Conservation (phyloP, 169 alveolate genomes). For the Plasmodium fragile region DNA sequence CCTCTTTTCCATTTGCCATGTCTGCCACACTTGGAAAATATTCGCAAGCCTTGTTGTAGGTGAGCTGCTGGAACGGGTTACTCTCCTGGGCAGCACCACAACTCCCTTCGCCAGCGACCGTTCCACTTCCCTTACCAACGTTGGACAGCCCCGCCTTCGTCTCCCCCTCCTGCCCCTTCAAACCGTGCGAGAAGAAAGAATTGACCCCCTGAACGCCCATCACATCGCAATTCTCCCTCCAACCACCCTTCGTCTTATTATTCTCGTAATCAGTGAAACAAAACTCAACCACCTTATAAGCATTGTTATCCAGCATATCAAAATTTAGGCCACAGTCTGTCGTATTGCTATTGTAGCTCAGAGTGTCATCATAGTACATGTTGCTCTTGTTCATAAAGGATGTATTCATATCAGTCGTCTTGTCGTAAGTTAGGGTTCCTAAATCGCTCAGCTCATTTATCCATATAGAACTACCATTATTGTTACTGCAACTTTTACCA, state of each 20-base stretch:
- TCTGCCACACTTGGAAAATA: constrained; percentile 20
- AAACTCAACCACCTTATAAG: constrained; percentile 66
- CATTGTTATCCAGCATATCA: constrained; percentile 55
- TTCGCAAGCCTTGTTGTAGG: constrained; percentile 55
- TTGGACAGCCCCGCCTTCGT: neutral
- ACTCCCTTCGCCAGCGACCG: neutral
- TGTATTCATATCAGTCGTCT: constrained; percentile 6
- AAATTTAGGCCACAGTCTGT: constrained; percentile 61
- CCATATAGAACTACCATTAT: constrained; percentile 9
- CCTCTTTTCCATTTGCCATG: neutral
- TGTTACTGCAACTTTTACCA: constrained; percentile 25
- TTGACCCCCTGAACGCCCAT: neutral
- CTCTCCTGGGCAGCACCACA: neutral
- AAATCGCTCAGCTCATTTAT: constrained; percentile 34
- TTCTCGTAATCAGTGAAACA: constrained; percentile 70
- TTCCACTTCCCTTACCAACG: neutral
- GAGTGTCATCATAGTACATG: constrained; percentile 44
- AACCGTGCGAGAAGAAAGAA: neutral
- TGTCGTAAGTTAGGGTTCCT: constrained; percentile 5
- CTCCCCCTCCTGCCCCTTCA: neutral
- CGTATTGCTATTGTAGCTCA: constrained; percentile 55
- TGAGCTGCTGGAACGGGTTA: neutral
- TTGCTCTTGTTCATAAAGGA: constrained; percentile 3
- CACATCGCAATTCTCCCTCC: neutral
- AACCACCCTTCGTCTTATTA: constrained; percentile 29